phyloP scores from a whole-genome alignment of 352 stramenopile genomes.

The Phytophthora palmivora region DNA sequence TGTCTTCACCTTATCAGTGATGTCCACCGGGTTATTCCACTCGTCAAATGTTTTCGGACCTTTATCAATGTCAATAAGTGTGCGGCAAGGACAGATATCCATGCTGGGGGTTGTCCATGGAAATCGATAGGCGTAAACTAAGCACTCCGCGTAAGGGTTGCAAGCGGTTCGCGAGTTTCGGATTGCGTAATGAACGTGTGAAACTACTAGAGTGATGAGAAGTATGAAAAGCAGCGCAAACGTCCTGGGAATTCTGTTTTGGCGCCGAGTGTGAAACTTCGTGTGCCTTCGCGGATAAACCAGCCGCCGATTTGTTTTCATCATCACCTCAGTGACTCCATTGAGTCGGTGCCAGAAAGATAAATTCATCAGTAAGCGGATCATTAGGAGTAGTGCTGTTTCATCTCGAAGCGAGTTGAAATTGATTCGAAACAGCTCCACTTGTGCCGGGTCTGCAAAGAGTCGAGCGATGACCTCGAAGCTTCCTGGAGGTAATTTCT shows the following conservation, averaged over 20 bases:
- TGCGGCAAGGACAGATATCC: constrained; percentile 42
- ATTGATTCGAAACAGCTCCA: constrained; percentile 37
- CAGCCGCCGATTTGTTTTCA: constrained; percentile 27
- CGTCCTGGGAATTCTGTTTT: constrained; percentile 28
- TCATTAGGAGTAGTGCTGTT: constrained; percentile 27
- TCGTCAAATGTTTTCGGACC: constrained; percentile 25
- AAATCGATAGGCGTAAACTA: constrained; percentile 34
- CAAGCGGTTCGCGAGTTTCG: constrained; percentile 19
- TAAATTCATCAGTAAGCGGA: constrained; percentile 40
- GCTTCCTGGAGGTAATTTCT: constrained; percentile 22
- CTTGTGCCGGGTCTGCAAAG: constrained; percentile 41
- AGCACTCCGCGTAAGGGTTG: constrained; percentile 21
- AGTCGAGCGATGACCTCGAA: constrained; percentile 44
- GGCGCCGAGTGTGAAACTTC: constrained; percentile 9
- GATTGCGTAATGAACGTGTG: constrained; percentile 32
- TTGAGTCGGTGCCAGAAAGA: constrained; percentile 36
- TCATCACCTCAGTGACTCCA: constrained; percentile 19
- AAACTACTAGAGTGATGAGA: constrained; percentile 12
- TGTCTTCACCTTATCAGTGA: constrained; percentile 30
- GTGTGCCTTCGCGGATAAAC: constrained; percentile 36
- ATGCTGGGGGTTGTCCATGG: constrained; percentile 13
- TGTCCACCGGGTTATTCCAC: constrained; percentile 32
- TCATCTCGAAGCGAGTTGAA: constrained; percentile 42
- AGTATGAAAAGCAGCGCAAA: constrained; percentile 29
- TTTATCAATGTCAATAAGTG: constrained; percentile 40